Conservation (phyloP, 1,284 basidiomycete genomes). For the Amylostereum areolatum region DNA sequence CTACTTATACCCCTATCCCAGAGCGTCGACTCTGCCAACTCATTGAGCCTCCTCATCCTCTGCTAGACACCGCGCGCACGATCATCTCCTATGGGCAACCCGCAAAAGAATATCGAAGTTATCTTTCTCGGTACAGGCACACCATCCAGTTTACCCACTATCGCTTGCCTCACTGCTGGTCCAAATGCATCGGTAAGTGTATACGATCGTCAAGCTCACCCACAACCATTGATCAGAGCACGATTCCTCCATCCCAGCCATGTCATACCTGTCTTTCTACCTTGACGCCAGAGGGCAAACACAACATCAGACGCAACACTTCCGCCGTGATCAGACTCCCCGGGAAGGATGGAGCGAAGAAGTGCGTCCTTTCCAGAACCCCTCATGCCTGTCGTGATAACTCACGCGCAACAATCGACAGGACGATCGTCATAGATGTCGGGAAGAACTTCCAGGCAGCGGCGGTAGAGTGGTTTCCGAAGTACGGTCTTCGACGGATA, state of each 20-base stretch:
- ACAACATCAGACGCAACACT: constrained; percentile 74
- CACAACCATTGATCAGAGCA: no score
- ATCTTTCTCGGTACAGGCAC: constrained; percentile 74
- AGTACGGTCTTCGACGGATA: constrained; percentile 64
- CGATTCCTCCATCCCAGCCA: constrained; percentile 16
- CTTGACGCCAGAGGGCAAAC: constrained; percentile 57
- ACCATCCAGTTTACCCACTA: constrained; percentile 61
- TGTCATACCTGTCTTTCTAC: constrained; percentile 69
- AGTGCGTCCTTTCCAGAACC: constrained; percentile 34
- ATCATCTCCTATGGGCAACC: neutral
- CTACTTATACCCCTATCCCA: no score
- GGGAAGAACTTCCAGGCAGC: constrained; percentile 77
- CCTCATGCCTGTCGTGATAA: neutral
- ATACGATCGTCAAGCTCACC: no score
- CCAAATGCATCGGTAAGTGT: constrained; percentile 22
- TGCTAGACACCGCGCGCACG: neutral
- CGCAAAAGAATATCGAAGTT: constrained; percentile 37
- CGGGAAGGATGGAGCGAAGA: constrained; percentile 40
- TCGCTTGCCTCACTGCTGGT: constrained; percentile 60
- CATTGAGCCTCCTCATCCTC: no score
- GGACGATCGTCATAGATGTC: constrained; percentile 73
- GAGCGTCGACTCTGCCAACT: no score
- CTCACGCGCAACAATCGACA: constrained; percentile 17
- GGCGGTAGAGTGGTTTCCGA: constrained; percentile 77
- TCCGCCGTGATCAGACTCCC: constrained; percentile 55